phyloP scores from a whole-genome alignment of 2,329 filamentous ascomycete species.

The Talaromyces sp. region DNA sequence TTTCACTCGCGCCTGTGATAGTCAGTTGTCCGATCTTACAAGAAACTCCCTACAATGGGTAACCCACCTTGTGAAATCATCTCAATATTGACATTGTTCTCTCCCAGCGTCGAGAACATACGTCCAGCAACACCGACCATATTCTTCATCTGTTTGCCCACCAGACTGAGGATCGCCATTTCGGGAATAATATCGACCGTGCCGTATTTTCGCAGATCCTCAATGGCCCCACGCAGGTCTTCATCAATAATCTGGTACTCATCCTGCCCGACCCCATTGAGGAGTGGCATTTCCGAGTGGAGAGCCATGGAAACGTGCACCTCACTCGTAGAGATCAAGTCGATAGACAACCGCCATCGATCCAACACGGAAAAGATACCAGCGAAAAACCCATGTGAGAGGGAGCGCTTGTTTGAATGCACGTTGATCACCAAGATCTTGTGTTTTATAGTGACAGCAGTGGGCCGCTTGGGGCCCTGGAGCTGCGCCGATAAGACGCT shows the following conservation, averaged over 20 bases:
- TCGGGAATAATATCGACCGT: slow-evolving; percentile 84
- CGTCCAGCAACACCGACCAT: slow-evolving; percentile 89
- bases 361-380: slow-evolving; percentile 90
- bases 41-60: slow-evolving; percentile 12
- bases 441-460: slow-evolving; percentile 94
- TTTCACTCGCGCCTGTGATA: slow-evolving; percentile 80
- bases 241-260: slow-evolving; percentile 54
- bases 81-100: slow-evolving; percentile 93
- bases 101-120: slow-evolving; percentile 92
- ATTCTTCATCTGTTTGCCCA: slow-evolving; percentile 95
- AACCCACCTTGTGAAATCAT: slow-evolving; percentile 94
- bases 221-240: slow-evolving; percentile 59
- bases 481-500: slow-evolving; percentile 43
- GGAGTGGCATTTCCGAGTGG: slow-evolving; percentile 64
- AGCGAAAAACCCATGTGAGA: slow-evolving; percentile 93
- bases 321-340: slow-evolving; percentile 93
- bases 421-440: slow-evolving; percentile 97
- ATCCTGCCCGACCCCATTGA: slow-evolving; percentile 42
- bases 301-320: slow-evolving; percentile 97
- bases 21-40: slow-evolving; percentile 5
- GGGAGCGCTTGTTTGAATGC: slow-evolving; percentile 92
- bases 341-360: slow-evolving; percentile 79
- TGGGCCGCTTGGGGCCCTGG: slow-evolving; percentile 65
- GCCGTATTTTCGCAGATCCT: slow-evolving; percentile 72
- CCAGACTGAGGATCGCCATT: slow-evolving; percentile 93